Evolutionary conservation across 2,329 filamentous ascomycete species (phyloP).

Genomic region (Aspergillus novoparasiticus): DNA sequence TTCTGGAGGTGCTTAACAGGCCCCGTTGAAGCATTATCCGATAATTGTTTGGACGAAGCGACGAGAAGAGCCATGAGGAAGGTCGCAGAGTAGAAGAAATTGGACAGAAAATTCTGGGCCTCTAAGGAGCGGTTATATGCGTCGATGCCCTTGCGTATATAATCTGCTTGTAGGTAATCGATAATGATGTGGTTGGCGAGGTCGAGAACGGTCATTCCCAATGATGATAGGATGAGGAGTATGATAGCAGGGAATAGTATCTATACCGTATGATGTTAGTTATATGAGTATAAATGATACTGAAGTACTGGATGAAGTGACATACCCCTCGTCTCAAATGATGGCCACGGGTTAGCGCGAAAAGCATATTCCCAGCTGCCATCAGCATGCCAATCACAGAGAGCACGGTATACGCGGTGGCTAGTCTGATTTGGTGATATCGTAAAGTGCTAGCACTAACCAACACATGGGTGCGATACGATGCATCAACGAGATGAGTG

Average conservation of each 20-base stretch:
- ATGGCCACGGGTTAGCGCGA: constrained; percentile 7
- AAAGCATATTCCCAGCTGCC: constrained; percentile 10
- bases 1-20: background rate
- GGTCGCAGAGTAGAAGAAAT: constrained; percentile 14
- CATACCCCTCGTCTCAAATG: constrained; percentile 15
- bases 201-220: constrained; percentile 10
- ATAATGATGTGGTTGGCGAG: constrained; percentile 5
- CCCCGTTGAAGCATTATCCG: background rate
- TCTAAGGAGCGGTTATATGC: background rate
- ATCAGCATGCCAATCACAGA: constrained; percentile 15
- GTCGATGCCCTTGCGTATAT: background rate
- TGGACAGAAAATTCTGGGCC: constrained; percentile 15
- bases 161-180: constrained; percentile 2
- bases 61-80: constrained; percentile 15
- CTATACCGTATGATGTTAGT: background rate
- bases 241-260: constrained; percentile 2
- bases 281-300: background rate
- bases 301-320: background rate
- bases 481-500: constrained; percentile 5
- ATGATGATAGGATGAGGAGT: constrained; percentile 7
- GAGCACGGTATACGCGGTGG: constrained; percentile 12
- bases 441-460: no score
- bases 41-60: background rate
- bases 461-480: no score
- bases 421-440: background rate